A percentile compares a stretch with the other conserved stretches of the same genome.
Evolutionary conservation across 164 flowering plant species (phyloP).

Genomic region (Hamamelis virginiana): DNA sequence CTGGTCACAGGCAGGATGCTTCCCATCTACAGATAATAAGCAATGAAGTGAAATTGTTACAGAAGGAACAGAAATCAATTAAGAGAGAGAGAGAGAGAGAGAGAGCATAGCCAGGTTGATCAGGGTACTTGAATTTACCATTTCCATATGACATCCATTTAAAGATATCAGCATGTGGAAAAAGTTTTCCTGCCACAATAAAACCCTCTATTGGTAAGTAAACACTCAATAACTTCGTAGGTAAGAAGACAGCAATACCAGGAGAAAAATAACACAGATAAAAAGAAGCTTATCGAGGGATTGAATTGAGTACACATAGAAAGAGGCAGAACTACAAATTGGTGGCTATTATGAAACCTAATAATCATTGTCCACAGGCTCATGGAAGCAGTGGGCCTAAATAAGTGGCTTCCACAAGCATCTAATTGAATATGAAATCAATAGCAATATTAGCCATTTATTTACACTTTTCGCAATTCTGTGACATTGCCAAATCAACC

Average conservation of each 20-base stretch:
- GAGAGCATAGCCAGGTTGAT: neutral
- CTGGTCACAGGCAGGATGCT: conserved; percentile 87
- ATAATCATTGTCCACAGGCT: neutral
- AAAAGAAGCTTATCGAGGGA: no score
- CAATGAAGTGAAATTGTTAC: conserved; percentile 1
- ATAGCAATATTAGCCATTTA: neutral
- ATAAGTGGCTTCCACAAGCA: neutral
- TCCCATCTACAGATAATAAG: conserved; percentile 67
- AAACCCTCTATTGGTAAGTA: neutral
- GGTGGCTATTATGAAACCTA: no score
- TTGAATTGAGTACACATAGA: no score
- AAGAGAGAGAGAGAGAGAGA: neutral
- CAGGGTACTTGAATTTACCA: conserved; percentile 45
- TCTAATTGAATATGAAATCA: neutral
- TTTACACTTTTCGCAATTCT: neutral
- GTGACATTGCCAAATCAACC: neutral
- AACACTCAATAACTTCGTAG: no score
- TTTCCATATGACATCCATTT: conserved; percentile 97
- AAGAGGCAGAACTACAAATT: no score
- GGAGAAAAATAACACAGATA: no score
- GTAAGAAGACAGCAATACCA: no score
- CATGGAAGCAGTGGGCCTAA: neutral
- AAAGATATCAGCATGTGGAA: conserved; percentile 74
- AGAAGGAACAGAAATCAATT: neutral
- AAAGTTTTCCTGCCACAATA: conserved; percentile 68